Evolutionary conservation across 2,329 filamentous ascomycete genomes (phyloP).

Genomic region (Phialocephala subalpina): DNA sequence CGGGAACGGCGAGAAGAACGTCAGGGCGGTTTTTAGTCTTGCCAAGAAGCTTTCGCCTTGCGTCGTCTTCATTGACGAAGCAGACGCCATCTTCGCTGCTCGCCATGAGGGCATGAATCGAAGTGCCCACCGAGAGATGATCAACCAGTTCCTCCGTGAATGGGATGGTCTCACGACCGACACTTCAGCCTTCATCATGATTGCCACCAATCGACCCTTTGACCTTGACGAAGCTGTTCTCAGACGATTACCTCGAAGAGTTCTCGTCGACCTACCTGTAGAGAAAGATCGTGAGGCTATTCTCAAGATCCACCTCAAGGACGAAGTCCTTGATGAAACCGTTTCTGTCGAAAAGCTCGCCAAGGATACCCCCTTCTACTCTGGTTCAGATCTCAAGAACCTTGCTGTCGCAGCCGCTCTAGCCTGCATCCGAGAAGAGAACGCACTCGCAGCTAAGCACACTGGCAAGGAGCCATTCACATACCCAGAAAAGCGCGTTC

Average conservation of each 20-base stretch:
- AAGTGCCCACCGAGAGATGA: conserved; percentile 79
- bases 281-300: conserved; percentile 73
- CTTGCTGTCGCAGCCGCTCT: conserved; percentile 82
- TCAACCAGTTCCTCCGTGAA: conserved; percentile 96
- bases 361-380: conserved; percentile 76
- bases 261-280: conserved; percentile 77
- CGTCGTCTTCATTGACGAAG: conserved; percentile 97
- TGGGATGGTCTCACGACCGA: conserved; percentile 87
- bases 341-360: conserved; percentile 72
- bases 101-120: conserved; percentile 69
- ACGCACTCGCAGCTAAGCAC: conserved; percentile 49
- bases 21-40: conserved; percentile 88
- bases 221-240: conserved; percentile 91
- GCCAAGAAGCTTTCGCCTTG: conserved; percentile 92
- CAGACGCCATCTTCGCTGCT: conserved; percentile 88
- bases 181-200: conserved; percentile 93
- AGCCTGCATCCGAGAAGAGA: conserved; percentile 80
- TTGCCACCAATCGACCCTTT: conserved; percentile 94
- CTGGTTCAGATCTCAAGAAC: conserved; percentile 85
- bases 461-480: conserved; percentile 49
- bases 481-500: conserved; percentile 73
- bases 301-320: conserved; percentile 73
- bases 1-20: conserved; percentile 95
- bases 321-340: conserved; percentile 66
- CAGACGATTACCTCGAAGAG: conserved; percentile 74